These are phyloP conservation scores for Wickerhamomyces silvicola DNA, from an alignment of 805 yeast species.

Conservation along the genomic window DNA sequence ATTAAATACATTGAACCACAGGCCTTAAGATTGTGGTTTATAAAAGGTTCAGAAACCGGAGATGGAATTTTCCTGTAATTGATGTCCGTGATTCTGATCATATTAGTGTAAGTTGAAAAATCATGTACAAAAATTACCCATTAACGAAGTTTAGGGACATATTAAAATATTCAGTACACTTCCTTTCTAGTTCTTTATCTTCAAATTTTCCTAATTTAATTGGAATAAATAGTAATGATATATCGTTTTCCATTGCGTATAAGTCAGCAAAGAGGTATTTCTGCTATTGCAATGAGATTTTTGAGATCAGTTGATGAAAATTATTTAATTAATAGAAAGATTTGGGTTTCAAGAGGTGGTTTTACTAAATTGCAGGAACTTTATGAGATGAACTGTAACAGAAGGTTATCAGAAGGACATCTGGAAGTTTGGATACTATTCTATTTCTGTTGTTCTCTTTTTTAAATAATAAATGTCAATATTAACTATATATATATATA, in stretches of 20 bases:
- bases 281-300: slow-evolving; percentile 67
- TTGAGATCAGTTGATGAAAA: slow-evolving; percentile 25
- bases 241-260: slow-evolving; percentile 85
- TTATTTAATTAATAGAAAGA: slow-evolving; percentile 32
- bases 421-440: slow-evolving; percentile 27
- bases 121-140: slow-evolving; percentile 18
- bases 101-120: slow-evolving; percentile 49
- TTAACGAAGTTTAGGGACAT: slow-evolving; percentile 40
- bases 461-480: too few species aligned
- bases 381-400: slow-evolving; percentile 64
- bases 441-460: too few species aligned
- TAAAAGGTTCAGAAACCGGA: slow-evolving; percentile 30
- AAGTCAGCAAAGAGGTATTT: slow-evolving; percentile 89
- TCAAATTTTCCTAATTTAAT: too few species aligned
- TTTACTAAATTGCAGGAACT: slow-evolving; percentile 75
- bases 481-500: too few species aligned
- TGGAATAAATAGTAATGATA: too few species aligned
- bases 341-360: slow-evolving; percentile 79
- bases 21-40: slow-evolving; percentile 41
- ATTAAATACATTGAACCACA: slow-evolving; percentile 41
- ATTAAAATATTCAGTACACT: slow-evolving; percentile 48
- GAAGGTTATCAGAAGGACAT: slow-evolving; percentile 47
- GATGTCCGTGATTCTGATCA: slow-evolving; percentile 86
- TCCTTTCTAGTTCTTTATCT: slow-evolving; percentile 42
- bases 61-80: slow-evolving; percentile 45